Percentiles rank a stretch among this genome's conserved stretches.
These are phyloP conservation scores for Boeremia exigua DNA, from an alignment of 2,329 filamentous ascomycete species.

Conservation along the genomic window DNA sequence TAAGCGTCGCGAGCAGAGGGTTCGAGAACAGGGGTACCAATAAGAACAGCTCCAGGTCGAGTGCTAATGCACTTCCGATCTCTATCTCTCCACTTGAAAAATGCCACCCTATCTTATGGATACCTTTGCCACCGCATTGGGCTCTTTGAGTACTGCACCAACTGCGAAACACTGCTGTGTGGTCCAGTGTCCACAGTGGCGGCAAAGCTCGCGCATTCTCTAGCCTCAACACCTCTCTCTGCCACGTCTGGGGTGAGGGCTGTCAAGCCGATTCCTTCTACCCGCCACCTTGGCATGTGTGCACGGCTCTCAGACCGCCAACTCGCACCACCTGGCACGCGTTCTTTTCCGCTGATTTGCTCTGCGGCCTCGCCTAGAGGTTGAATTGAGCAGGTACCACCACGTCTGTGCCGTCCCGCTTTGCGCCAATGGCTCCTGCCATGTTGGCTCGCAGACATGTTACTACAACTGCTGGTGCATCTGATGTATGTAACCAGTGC, in stretches of 20 bases:
- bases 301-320: constrained; percentile 38
- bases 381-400: constrained; percentile 15
- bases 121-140: constrained; percentile 31
- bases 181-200: constrained; percentile 15
- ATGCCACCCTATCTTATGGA: constrained; percentile 16
- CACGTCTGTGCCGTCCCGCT: constrained; percentile 17
- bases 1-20: constrained; percentile 22
- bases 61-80: constrained; percentile 20
- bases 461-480: neutral
- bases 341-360: constrained; percentile 18
- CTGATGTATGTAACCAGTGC: neutral
- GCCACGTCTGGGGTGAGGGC: constrained; percentile 21
- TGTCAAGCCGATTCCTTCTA: constrained; percentile 29
- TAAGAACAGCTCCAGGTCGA: constrained; percentile 24
- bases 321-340: constrained; percentile 31
- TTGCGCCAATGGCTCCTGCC: constrained; percentile 1
- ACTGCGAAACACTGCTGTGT: constrained; percentile 13
- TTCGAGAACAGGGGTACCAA: constrained; percentile 24
- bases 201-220: constrained; percentile 11
- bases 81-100: constrained; percentile 24
- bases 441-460: neutral
- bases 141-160: constrained; percentile 25
- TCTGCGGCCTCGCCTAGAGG: constrained; percentile 23
- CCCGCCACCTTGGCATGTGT: constrained; percentile 29
- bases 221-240: constrained; percentile 19